Evolutionary conservation across 1,284 basidiomycete genomes (phyloP), one percentile per base, ranked within the genome.

Genomic region (Clitocybe nebularis): DNA sequence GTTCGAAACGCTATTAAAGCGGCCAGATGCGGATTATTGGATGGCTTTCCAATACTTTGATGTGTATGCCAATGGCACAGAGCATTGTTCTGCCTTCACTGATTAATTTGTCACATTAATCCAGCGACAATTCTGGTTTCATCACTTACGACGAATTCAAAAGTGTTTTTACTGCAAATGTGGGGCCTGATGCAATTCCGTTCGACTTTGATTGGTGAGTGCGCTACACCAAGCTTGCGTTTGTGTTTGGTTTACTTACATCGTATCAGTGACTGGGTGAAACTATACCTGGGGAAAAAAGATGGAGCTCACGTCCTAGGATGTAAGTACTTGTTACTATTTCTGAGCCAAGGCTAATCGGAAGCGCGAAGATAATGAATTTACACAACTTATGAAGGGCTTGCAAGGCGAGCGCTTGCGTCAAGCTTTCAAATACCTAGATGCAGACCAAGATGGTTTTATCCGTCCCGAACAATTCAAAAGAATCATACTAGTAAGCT

Each of bases 41-140:
- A 93, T 96, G 62, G 93, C 93, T 19, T 97, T 97, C 72, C 84
- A 89, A 60, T 94, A 91, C 61, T 97, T 97, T 61, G 93, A 97
- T 65, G 84, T 86, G 91, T 93, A 68, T 59, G 89, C 75, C 16
- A 23, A 13, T 16, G 23, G 11, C 22, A 44, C 19, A 30, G 23
- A 33, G 20, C 3, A 20, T 30, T 17, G 46, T 32, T 10, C 10
- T 35, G 6, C 28, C 26, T 35, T 40, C 13, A 11, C 20, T 39
- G 10, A 26, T 20, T 42, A 7, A 36, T 47, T 35, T 41, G 19
- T 19, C 26, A 16, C 23, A 21, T 32, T 14, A 14, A 42, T 43
- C 42, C 28, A 92, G 89, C 41, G 90, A 96, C 63, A 77, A 83
- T 48, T 89, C 88, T 24, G 93, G 93, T 11, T 80, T 81, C 40